phyloP scores from a whole-genome alignment of 768 basidiomycete genomes.

The Boletellus sp. region DNA sequence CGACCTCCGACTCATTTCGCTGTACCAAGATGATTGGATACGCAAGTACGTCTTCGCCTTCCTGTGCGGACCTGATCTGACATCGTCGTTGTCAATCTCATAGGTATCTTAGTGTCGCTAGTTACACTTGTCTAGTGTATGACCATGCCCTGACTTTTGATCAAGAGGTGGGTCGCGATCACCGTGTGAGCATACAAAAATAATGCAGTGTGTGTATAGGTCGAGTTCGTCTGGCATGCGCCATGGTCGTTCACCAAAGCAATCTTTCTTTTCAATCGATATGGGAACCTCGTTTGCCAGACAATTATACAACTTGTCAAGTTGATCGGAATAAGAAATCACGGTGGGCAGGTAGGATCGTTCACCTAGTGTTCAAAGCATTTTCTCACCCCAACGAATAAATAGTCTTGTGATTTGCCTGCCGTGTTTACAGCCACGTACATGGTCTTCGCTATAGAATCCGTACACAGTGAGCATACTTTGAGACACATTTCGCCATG shows the following conservation, averaged over 20 bases:
- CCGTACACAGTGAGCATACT: conserved; percentile 13
- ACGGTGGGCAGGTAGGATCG: background rate
- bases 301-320: too few species aligned
- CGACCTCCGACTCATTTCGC: too few species aligned
- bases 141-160: conserved; percentile 16
- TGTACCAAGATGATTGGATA: too few species aligned
- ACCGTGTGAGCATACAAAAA: background rate
- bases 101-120: too few species aligned
- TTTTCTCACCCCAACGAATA: too few species aligned
- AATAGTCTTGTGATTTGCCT: conserved; percentile 7
- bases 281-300: conserved; percentile 14
- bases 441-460: conserved; percentile 5
- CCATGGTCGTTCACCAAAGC: conserved; percentile 10
- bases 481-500: too few species aligned
- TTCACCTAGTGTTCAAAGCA: background rate
- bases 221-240: conserved; percentile 13
- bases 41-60: too few species aligned
- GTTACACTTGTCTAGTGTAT: too few species aligned
- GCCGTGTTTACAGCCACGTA: background rate
- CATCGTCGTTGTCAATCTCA: too few species aligned
- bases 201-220: background rate
- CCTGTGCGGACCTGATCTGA: too few species aligned
- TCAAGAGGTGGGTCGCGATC: conserved; percentile 9
- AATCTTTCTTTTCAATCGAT: conserved; percentile 14
- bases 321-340: background rate